phyloP scores from a whole-genome alignment of 805 yeast genomes.

The Nakazawaea wyomingensis region DNA sequence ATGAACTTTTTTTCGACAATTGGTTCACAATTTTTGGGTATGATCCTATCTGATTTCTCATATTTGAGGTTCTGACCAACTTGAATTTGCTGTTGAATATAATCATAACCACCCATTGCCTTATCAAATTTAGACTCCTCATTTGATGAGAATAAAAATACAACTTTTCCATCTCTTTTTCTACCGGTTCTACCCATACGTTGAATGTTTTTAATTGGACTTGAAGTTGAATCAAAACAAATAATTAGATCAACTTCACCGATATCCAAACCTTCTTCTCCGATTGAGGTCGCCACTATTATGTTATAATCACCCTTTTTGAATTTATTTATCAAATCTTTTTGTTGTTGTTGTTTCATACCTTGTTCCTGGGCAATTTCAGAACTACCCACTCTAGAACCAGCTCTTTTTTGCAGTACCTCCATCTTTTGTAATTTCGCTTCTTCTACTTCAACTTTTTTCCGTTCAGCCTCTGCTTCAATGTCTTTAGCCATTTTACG shows the following conservation, averaged over 20 bases:
- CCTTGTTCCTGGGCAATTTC: constrained; percentile 76
- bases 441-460: constrained; percentile 23
- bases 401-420: constrained; percentile 14
- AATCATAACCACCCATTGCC: constrained; percentile 79
- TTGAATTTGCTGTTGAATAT: constrained; percentile 67
- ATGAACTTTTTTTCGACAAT: constrained; percentile 50
- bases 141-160: constrained; percentile 67
- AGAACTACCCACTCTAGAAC: constrained; percentile 49
- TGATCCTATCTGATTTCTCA: constrained; percentile 54
- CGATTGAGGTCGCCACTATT: constrained; percentile 93
- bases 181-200: constrained; percentile 99
- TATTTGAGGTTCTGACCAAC: constrained; percentile 38
- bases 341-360: constrained; percentile 88
- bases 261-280: constrained; percentile 97
- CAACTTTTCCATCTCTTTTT: constrained; percentile 80
- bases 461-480: constrained; percentile 26
- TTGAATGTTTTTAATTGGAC: constrained; percentile 91
- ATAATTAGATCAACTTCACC: constrained; percentile 95
- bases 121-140: constrained; percentile 77
- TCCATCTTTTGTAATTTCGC: constrained; percentile 16
- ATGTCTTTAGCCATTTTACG: constrained; percentile 28
- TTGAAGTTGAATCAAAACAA: constrained; percentile 88
- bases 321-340: constrained; percentile 69
- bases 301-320: constrained; percentile 70
- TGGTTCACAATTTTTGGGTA: constrained; percentile 58